Conservation (phyloP, 139 green algal species). For the Coccomyxa sp. region DNA sequence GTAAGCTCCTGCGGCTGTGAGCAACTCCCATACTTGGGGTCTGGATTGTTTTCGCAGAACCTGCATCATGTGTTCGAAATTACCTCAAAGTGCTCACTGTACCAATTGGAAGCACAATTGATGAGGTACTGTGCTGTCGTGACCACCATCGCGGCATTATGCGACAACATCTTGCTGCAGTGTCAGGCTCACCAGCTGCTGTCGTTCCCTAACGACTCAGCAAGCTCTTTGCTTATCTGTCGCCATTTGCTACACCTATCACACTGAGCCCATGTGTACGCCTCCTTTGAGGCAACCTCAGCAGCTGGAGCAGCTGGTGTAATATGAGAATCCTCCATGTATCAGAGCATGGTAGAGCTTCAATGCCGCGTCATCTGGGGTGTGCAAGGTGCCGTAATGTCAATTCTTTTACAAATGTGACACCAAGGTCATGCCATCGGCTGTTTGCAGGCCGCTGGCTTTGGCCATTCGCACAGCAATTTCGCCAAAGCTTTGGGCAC, state of each 20-base stretch:
- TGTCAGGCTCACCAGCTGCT: conserved; percentile 56
- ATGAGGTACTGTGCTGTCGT: not conserved
- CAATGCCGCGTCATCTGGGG: no score
- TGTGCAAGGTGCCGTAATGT: no score
- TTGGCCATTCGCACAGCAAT: no score
- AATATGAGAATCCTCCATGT: no score
- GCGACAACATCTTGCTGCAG: not conserved
- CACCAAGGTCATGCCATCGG: no score
- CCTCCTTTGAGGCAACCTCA: not conserved
- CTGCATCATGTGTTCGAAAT: conserved; percentile 30
- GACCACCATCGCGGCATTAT: not conserved
- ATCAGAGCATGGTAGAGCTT: no score
- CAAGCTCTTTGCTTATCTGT: conserved; percentile 43
- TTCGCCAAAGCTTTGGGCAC: no score
- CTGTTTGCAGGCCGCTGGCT: no score
- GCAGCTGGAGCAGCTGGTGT: no score
- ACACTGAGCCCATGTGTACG: conserved; percentile 71
- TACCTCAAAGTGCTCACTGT: not conserved
- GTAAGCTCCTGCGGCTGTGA: conserved; percentile 75
- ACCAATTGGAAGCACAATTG: not conserved
- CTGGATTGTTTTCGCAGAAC: conserved; percentile 78
- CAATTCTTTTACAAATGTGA: no score
- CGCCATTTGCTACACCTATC: conserved; percentile 84
- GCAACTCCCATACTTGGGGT: conserved; percentile 63
- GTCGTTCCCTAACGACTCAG: conserved; percentile 45